These are phyloP conservation scores for Hydnomerulius pinastri DNA, from an alignment of 768 basidiomycete species.

Conservation along the genomic window DNA sequence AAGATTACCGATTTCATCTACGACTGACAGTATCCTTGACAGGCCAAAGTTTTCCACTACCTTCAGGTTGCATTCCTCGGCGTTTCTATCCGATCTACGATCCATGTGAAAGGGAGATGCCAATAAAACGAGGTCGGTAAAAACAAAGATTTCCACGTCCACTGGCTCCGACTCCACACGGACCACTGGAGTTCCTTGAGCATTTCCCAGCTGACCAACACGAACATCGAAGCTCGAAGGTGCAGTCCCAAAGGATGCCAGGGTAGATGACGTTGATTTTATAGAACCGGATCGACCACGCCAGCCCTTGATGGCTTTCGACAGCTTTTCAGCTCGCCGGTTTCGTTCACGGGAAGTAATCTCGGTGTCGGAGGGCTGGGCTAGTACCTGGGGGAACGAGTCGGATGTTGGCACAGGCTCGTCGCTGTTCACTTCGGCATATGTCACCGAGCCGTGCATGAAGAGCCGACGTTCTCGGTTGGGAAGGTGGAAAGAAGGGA, in stretches of 20 bases:
- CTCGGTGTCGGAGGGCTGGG: neutral
- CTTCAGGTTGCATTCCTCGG: conserved; percentile 38
- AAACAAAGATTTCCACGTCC: conserved; percentile 49
- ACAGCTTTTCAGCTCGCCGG: conserved; percentile 28
- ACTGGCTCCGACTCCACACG: conserved; percentile 26
- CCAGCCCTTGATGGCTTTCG: conserved; percentile 48
- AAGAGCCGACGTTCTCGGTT: conserved; percentile 75
- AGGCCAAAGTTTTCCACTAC: conserved; percentile 49
- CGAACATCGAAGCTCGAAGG: conserved; percentile 31
- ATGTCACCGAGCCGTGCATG: conserved; percentile 58
- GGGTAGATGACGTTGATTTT: conserved; percentile 27
- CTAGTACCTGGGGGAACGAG: neutral
- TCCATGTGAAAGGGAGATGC: conserved; percentile 34
- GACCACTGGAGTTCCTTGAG: conserved; percentile 18
- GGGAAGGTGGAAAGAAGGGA: conserved; percentile 56
- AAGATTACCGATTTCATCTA: conserved; percentile 33
- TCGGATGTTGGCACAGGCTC: conserved; percentile 5
- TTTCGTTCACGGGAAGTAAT: neutral
- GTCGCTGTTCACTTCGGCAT: conserved; percentile 43
- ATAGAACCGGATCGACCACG: conserved; percentile 46
- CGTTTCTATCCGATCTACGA: conserved; percentile 17
- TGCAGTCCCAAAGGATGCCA: conserved; percentile 28
- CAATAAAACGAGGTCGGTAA: conserved; percentile 71
- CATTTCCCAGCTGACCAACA: neutral
- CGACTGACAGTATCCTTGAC: conserved; percentile 48